A percentile compares a stretch with the other conserved stretches of the same genome.
These are phyloP conservation scores for Wickerhamiella cacticola DNA, from an alignment of 805 yeast genomes.

Conservation along the genomic window DNA sequence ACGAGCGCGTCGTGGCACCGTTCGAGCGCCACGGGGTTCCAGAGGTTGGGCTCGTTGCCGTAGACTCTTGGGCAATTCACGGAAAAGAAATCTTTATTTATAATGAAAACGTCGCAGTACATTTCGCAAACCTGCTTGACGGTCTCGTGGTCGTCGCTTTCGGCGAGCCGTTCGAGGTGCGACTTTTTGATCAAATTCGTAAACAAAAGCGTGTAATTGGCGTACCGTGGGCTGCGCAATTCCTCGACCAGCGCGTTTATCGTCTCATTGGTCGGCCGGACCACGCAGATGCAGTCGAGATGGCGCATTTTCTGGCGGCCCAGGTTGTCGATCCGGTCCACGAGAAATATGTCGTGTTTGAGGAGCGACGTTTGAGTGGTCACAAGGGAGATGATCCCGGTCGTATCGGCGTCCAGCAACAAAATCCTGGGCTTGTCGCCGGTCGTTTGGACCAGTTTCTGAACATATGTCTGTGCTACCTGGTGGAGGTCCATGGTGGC, in stretches of 20 bases:
- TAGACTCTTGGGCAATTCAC: slow-evolving; percentile 26
- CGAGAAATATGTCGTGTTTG: slow-evolving; percentile 70
- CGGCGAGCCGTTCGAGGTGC: slow-evolving; percentile 77
- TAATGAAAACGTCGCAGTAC: slow-evolving; percentile 68
- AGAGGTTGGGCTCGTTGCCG: slow-evolving; percentile 30
- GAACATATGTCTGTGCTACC: slow-evolving; percentile 31
- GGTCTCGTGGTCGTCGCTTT: slow-evolving; percentile 75
- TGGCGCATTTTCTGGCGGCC: slow-evolving; percentile 64
- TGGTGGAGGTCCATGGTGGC: slow-evolving; percentile 30
- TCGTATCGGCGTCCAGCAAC: slow-evolving; percentile 66
- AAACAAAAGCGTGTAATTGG: slow-evolving; percentile 64
- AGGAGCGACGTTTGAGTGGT: slow-evolving; percentile 78
- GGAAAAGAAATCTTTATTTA: slow-evolving; percentile 57
- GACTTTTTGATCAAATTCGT: slow-evolving; percentile 63
- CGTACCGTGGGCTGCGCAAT: slow-evolving; percentile 65
- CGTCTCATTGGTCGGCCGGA: slow-evolving; percentile 59
- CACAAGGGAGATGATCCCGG: slow-evolving; percentile 74
- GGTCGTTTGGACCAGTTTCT: slow-evolving; percentile 28
- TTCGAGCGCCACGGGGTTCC: slow-evolving; percentile 39
- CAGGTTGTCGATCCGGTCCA: slow-evolving; percentile 48
- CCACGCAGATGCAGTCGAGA: slow-evolving; percentile 65
- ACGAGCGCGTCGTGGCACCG: slow-evolving; percentile 35
- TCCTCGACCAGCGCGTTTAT: slow-evolving; percentile 53
- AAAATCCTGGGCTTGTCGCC: slow-evolving; percentile 52
- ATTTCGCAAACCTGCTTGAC: slow-evolving; percentile 67